Base-by-base conservation (phyloP, 257 asterid genomes). In the Datura wrightii region DNA sequence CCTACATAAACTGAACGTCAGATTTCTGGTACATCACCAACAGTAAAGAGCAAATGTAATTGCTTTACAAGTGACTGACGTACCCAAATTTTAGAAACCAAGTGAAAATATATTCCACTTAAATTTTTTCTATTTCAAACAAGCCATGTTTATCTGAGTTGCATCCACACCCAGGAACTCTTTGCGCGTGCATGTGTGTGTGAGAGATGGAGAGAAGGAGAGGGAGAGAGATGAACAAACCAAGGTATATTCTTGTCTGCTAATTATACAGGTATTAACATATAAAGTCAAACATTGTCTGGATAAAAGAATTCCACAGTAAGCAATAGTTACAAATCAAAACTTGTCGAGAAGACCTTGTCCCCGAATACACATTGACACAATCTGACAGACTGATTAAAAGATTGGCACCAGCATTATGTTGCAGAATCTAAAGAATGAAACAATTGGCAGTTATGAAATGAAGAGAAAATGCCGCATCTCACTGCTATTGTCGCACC, bases 391-490 rank as follows among this genome's bases (percentile, higher is more conserved):
- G 37, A 56, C 37, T 58, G 48, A 48, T n/a, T 60, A 11, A 65
- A 42, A 81, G 74, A 60, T 39, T 58, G 19, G 6, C 74, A 48
- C 59, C 71, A 60, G 76, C 19, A 81, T 6, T 48, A 80, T 13
- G 84, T 85, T 67, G 79, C 69, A 83, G 69, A 46, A 70, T 87
- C 84, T 46, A 91, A 93, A 91, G 94, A 93, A 93, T 93, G 91
- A 94, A 94, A 80, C 70, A 94, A 94, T 92, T 83, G 83, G 44
- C 87, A 83, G 83, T 19, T 71, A 69, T 37, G 24, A 36, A 83
- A 16, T 79, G 39, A 54, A 24, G 14, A 80, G 84, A 81, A 60
- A 71, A 42, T 36, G 37, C 14, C 18, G 8, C 84, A 24, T 63
- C 19, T 62, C 52, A 53, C 80, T 60, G 72, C 87, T 92, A 94